These are phyloP conservation scores for Fusarium decemcellulare DNA, from an alignment of 2,329 filamentous ascomycete genomes.

Conservation along the genomic window DNA sequence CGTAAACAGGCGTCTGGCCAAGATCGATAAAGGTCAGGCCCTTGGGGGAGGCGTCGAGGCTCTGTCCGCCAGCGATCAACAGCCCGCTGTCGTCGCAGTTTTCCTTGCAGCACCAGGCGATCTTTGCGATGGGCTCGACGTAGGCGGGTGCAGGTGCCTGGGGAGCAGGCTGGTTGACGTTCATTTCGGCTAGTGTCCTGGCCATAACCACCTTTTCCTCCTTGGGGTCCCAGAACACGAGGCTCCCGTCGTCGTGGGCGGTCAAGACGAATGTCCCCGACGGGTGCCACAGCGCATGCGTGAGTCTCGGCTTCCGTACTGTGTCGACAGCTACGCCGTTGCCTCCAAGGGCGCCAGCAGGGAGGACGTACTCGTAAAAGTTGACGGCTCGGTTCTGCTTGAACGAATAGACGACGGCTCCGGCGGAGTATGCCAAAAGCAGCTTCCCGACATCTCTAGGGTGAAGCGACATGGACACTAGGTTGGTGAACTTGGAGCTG, in stretches of 20 bases:
- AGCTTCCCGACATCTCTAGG: constrained; percentile 93
- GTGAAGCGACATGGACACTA: constrained; percentile 88
- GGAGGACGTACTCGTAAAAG: constrained; percentile 87
- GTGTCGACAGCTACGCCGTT: constrained; percentile 75
- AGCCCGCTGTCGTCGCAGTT: constrained; percentile 95
- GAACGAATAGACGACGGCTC: constrained; percentile 92
- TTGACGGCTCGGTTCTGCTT: constrained; percentile 87
- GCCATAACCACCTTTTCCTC: constrained; percentile 89
- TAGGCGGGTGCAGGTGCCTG: constrained; percentile 67
- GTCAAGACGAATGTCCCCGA: constrained; percentile 92
- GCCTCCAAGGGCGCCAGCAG: constrained; percentile 86
- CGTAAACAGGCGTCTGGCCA: constrained; percentile 89
- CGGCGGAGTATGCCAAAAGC: constrained; percentile 90
- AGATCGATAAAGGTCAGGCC: constrained; percentile 92
- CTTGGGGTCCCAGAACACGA: constrained; percentile 95
- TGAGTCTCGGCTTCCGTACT: constrained; percentile 79
- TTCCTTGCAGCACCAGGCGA: constrained; percentile 94
- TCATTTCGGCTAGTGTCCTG: constrained; percentile 80
- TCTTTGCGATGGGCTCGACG: constrained; percentile 81
- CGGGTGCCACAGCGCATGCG: constrained; percentile 93
- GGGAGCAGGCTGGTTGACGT: constrained; percentile 77
- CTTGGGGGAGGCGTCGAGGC: constrained; percentile 76
- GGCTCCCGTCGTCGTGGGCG: constrained; percentile 89
- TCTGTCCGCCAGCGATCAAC: constrained; percentile 85
- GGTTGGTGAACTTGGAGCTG: constrained; percentile 68